A percentile compares a stretch with the other conserved stretches of the same genome.
These are phyloP conservation scores for Trichoderma guizhouense DNA, from an alignment of 2,329 filamentous ascomycete genomes.

Conservation along the genomic window DNA sequence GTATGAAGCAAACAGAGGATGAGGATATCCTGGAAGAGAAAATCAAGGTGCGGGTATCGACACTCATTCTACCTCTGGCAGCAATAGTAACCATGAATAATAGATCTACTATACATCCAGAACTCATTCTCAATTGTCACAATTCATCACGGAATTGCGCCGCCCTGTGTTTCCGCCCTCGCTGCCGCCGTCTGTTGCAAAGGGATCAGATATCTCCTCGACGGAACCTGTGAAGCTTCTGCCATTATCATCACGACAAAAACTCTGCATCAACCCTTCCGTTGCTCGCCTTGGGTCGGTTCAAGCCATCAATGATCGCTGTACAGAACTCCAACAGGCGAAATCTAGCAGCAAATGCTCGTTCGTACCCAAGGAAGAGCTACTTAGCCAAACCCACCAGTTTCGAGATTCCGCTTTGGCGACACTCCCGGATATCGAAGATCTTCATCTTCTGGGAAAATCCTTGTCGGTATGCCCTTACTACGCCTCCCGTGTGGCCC, in stretches of 20 bases:
- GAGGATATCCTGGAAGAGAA: conserved; percentile 56
- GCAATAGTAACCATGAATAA: conserved; percentile 29
- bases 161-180: conserved; percentile 75
- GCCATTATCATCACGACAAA: conserved; percentile 80
- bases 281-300: conserved; percentile 68
- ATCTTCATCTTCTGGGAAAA: conserved; percentile 74
- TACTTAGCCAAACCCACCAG: conserved; percentile 65
- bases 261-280: conserved; percentile 82
- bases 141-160: conserved; percentile 80
- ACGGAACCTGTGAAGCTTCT: conserved; percentile 66
- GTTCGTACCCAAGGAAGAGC: conserved; percentile 76
- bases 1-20: conserved; percentile 36
- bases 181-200: conserved; percentile 46
- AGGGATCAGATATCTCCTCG: conserved; percentile 25
- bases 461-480: conserved; percentile 85
- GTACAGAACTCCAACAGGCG: conserved; percentile 82
- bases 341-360: conserved; percentile 59
- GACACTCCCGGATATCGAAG: conserved; percentile 88
- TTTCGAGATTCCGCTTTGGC: conserved; percentile 85
- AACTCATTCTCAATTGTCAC: conserved; percentile 86
- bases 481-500: conserved; percentile 84
- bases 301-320: conserved; percentile 89
- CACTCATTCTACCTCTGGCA: neutral
- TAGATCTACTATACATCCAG: conserved; percentile 87
- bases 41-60: conserved; percentile 54